Base-by-base conservation (phyloP, 768 basidiomycete genomes). In the Leccinum boreale region DNA sequence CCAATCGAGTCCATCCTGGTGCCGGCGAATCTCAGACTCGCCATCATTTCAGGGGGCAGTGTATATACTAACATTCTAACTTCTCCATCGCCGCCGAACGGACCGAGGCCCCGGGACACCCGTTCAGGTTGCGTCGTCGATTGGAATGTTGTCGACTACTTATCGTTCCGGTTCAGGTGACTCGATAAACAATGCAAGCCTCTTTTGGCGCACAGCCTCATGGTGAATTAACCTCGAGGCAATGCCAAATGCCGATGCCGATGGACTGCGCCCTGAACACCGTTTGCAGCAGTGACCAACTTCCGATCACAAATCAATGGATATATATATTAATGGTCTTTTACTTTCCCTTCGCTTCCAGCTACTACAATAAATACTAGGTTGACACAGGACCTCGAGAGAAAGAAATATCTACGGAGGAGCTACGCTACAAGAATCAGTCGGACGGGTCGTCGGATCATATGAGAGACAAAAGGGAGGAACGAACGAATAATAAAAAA, bases 381-480 rank as follows among this genome's bases (percentile, higher is more conserved):
- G 54, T 35, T 53, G 64, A 60, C 58, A 39, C 57, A 52, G 54
- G 56, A 68, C 68, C 59, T 59, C 66, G 65, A 62, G 39, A 42
- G 11, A 19, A 42, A 19, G n/a, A 19, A 59, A 59, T 67, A 67
- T 70, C 69, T 70, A 46, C 68, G 58, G 64, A 53, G 58, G 67
- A 52, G 67, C 57, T 69, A 69, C 67, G 69, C 67, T 69, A 69
- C 67, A 70, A 63, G 68, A 63, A 54, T 67, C 49, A 19, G 39
- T 42, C n/a, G 2, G 39, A 42, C n/a, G 39, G n/a, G 39, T n/a
- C 4, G 36, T 39, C 36, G 36, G 36, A n/a, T 42, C 39, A 19
- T 42, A 55, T 61, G n/a, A 36, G 28, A 62, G 49, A 44, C n/a
- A 50, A 36, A 47, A 26, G 35, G 17, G n/a, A 56, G 21, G 24